Evolutionary conservation across 495 filamentous ascomycete genomes (phyloP).

Genomic region (Choiromyces venosus): DNA sequence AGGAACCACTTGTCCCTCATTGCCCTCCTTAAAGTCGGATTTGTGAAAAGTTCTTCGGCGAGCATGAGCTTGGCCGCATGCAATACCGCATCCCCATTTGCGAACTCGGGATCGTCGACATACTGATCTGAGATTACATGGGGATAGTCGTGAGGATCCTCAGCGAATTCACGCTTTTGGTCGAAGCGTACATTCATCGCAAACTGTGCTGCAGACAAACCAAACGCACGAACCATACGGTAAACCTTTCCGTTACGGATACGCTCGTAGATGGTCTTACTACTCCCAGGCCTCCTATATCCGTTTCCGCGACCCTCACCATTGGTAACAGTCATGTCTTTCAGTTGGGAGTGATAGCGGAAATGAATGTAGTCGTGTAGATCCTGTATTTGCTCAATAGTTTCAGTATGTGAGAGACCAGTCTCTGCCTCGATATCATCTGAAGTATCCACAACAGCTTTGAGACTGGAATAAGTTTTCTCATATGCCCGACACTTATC

Average conservation of each 20-base stretch:
- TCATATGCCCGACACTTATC: conserved; percentile 84
- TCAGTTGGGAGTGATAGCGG: conserved; percentile 76
- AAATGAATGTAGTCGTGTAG: conserved; percentile 96
- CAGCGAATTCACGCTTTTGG: conserved; percentile 69
- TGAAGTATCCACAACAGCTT: conserved; percentile 41
- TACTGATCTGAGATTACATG: conserved; percentile 79
- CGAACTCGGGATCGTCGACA: conserved; percentile 65
- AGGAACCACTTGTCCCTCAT: conserved; percentile 76
- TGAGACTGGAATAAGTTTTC: conserved; percentile 67
- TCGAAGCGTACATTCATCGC: conserved; percentile 76
- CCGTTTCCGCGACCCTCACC: conserved; percentile 44
- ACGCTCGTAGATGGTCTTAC: conserved; percentile 70
- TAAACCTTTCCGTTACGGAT: conserved; percentile 73
- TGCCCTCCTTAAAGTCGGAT: conserved; percentile 82
- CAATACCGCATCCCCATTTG: conserved; percentile 68
- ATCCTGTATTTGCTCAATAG: conserved; percentile 92
- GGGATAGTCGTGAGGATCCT: conserved; percentile 69
- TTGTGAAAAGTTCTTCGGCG: conserved; percentile 81
- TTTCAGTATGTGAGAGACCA: conserved; percentile 65
- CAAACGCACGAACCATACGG: conserved; percentile 77
- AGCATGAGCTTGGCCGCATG: conserved; percentile 77
- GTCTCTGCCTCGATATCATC: conserved; percentile 56
- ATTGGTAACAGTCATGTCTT: conserved; percentile 63
- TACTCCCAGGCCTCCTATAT: conserved; percentile 75
- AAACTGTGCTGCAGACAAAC: conserved; percentile 80